These are phyloP conservation scores for Ophiocordyceps sinensis DNA, from an alignment of 2,329 filamentous ascomycete species.

Conservation along the genomic window DNA sequence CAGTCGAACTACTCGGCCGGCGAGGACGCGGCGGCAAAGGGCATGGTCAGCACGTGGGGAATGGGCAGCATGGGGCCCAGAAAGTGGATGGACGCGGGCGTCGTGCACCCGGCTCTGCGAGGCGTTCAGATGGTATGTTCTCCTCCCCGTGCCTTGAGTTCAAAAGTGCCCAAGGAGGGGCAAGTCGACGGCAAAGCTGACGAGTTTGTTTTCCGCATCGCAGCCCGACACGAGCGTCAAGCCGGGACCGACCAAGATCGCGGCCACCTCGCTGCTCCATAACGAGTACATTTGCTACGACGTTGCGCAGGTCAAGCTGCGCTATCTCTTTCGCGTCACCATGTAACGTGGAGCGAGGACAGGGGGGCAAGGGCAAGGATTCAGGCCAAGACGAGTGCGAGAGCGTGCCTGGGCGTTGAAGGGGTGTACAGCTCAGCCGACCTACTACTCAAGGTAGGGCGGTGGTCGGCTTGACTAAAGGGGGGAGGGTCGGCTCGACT, in stretches of 20 bases:
- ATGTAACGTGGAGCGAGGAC: neutral
- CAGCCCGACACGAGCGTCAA: constrained; percentile 33
- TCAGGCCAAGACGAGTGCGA: too few relatives aligned
- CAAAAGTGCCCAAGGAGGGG: too few relatives aligned
- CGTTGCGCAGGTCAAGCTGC: constrained; percentile 51
- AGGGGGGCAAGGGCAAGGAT: neutral
- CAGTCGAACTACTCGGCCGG: constrained; percentile 47
- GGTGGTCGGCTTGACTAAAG: too few relatives aligned
- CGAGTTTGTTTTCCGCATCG: neutral
- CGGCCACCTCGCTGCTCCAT: constrained; percentile 38
- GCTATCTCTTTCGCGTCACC: constrained; percentile 50
- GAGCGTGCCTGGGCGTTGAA: too few relatives aligned
- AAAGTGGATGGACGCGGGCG: constrained; percentile 62
- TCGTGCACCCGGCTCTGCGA: constrained; percentile 47
- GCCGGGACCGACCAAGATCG: constrained; percentile 33
- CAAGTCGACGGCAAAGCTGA: too few relatives aligned
- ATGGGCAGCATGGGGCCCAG: constrained; percentile 49
- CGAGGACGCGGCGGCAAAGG: constrained; percentile 42
- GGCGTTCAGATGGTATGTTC: constrained; percentile 52
- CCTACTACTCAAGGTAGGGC: too few relatives aligned
- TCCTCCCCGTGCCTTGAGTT: neutral
- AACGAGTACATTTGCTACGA: constrained; percentile 67
- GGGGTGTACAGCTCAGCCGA: too few relatives aligned
- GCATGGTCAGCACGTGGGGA: constrained; percentile 56
- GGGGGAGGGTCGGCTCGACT: too few relatives aligned